Base-by-base conservation (phyloP, 169 alveolate species). In the Eimeria praecox region DNA sequence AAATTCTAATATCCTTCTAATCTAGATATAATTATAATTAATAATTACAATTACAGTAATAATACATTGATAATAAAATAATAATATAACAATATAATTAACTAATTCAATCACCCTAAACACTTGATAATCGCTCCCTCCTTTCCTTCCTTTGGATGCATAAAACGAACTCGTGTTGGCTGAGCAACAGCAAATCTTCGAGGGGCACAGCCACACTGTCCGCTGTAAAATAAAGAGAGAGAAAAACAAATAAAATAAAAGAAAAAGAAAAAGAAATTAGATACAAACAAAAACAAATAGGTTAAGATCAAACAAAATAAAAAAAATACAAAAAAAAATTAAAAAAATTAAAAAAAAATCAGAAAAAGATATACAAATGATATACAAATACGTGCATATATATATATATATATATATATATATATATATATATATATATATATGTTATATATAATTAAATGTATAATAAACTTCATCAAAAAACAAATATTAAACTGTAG, bases 151-250 rank as follows among this genome's bases (percentile, higher is more conserved):
- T 66, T 66, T 30, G 77, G 77, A 30, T 66, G 77, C 6, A 27
- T 8, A 30, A 66, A 66, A 5, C 38, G 38, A 8, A 66, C 30
- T 30, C 12, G 20, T 9, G 77, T 66, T 5, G 77, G 77, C 16
- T 66, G 30, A 66, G 30, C 5, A 66, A 66, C 77, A 22, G 16
- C 6, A 27, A 22, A 22, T 8, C 38, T 5, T 5, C 77, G 77
- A 22, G 77, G 77, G 42, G 77, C 77, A 66, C 77, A 66, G 6
- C 77, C 77, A 22, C 77, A 66, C 38, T 66, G 77, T 30, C 77
- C 77, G 16, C 77, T 66, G 77, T 22, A 66, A 49, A 12, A 49
- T 8, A 49, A 49, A 49, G 56, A 49, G 12, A 49, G 56, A 49
- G 5, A 49, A 49, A 49, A 49, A 49, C 5, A 12, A 49, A 49